phyloP scores from a whole-genome alignment of 2,329 filamentous ascomycete species.

The Trichoderma citrinoviride region DNA sequence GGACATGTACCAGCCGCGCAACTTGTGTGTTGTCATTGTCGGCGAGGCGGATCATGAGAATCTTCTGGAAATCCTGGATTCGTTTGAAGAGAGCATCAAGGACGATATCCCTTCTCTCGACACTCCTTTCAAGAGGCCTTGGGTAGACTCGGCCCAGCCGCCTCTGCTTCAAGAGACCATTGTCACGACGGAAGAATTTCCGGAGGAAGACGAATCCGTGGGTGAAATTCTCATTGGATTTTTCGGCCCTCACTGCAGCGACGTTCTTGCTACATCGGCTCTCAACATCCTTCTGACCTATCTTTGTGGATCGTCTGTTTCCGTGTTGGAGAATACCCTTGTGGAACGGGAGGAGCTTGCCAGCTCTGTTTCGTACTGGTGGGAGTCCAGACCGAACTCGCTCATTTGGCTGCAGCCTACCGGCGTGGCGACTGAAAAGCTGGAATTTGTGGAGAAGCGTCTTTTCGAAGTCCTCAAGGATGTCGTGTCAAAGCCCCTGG shows the following conservation, averaged over 20 bases:
- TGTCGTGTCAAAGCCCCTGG: constrained; percentile 73
- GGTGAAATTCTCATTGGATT: constrained; percentile 86
- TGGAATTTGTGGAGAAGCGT: constrained; percentile 79
- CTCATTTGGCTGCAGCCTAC: constrained; percentile 84
- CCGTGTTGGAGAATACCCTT: constrained; percentile 83
- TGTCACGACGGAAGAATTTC: constrained; percentile 81
- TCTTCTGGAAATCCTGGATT: constrained; percentile 75
- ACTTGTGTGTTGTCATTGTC: constrained; percentile 86
- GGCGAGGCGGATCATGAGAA: constrained; percentile 84
- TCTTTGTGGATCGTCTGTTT: constrained; percentile 88
- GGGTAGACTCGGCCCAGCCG: constrained; percentile 83
- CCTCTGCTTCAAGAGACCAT: constrained; percentile 69
- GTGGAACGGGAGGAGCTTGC: constrained; percentile 92
- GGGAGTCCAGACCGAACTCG: constrained; percentile 75
- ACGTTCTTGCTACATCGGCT: constrained; percentile 66
- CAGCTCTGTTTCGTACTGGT: constrained; percentile 77
- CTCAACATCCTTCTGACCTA: constrained; percentile 80
- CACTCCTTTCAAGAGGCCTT: constrained; percentile 78
- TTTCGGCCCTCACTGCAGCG: constrained; percentile 78
- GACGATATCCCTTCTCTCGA: constrained; percentile 74
- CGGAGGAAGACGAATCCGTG: constrained; percentile 91
- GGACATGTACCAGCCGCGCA: constrained; percentile 97
- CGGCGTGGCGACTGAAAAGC: constrained; percentile 81
- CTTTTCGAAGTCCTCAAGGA: constrained; percentile 82
- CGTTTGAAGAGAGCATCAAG: constrained; percentile 84